A percentile compares a stretch with the other conserved stretches of the same genome.
phyloP scores from a whole-genome alignment of 2,329 filamentous ascomycete genomes.

The Penicillium sp. region DNA sequence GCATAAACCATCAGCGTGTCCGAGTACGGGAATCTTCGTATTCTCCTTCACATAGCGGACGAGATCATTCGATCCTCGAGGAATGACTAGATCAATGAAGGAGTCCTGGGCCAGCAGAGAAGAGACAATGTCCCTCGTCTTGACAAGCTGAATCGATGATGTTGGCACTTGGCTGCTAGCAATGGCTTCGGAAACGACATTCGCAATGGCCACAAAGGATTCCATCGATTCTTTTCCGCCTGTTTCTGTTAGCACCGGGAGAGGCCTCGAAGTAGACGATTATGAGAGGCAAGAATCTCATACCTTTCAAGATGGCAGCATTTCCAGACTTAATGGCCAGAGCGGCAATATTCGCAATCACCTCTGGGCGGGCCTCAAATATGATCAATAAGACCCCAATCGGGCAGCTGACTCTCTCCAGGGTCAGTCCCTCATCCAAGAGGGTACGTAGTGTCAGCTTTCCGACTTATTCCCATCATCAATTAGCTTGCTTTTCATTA shows the following conservation, averaged over 20 bases:
- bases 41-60: slow-evolving; percentile 84
- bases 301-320: slow-evolving; percentile 88
- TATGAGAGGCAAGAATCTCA: neutral
- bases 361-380: slow-evolving; percentile 94
- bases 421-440: slow-evolving; percentile 76
- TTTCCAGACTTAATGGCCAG: slow-evolving; percentile 97
- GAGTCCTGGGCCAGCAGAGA: slow-evolving; percentile 79
- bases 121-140: slow-evolving; percentile 83
- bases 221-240: slow-evolving; percentile 91
- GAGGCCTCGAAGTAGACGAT: neutral
- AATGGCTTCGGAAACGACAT: slow-evolving; percentile 74
- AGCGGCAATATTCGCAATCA: slow-evolving; percentile 96
- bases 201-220: slow-evolving; percentile 88
- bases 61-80: slow-evolving; percentile 82
- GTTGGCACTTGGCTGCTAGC: slow-evolving; percentile 70
- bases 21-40: slow-evolving; percentile 91
- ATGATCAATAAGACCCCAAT: slow-evolving; percentile 98
- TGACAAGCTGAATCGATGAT: slow-evolving; percentile 85
- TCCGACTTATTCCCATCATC: slow-evolving; percentile 58
- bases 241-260: slow-evolving; percentile 30
- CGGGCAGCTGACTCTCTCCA: slow-evolving; percentile 86
- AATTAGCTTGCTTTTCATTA: slow-evolving; percentile 9
- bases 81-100: slow-evolving; percentile 92
- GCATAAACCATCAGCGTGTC: slow-evolving; percentile 92
- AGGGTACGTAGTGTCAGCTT: slow-evolving; percentile 75